Evolutionary conservation across 176 grass and related monocot species (phyloP), one percentile per base, ranked within the genome.

Genomic region (Musa itinerans): DNA sequence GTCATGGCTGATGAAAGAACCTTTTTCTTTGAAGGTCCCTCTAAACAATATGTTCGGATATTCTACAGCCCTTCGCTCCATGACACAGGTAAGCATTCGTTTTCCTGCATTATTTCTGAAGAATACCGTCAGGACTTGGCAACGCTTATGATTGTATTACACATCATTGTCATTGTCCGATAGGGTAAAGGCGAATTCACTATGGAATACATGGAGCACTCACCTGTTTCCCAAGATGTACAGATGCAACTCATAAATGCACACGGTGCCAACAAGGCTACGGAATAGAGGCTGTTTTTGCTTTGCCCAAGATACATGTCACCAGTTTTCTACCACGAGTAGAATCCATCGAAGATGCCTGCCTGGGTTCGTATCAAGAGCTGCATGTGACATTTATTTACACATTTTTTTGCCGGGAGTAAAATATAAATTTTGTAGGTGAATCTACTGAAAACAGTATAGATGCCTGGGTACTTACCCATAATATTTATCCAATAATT

Each of bases 21-120:
- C 10, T 34, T 57, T 57, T 58, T 61, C 54, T 78, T 84, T 82
- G 83, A 81, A 96, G 95, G 95, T 98, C 76, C 95, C 95, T 0
- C 85, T 98, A 53, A 98, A 98, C 80, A 93, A 98, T 71, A 98
- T 93, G 95, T 98, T 98, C 67, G 95, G 95, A 73, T 98, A 93
- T 63, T 86, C 95, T 23, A 98, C 95, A 73, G 62, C 82, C 7
- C 87, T 98, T 78, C 90, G 90, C 54, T 98, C 95, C 79, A 87
- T 93, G 76, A 98, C 94, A 78, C 95, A 98, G 88, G 95, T 93
- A 0, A 75, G 43, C 5, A 68, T 76, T 9, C 52, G 6, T 64
- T 64, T 63, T 57, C 63, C 22, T 52, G 52, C 50, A 26, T 56
- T 68, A 72, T 68, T 53, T 10, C 3, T 27, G 12, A 54, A 22